These are phyloP conservation scores for Claviceps humidiphila DNA, from an alignment of 2,329 filamentous ascomycete species.

Conservation along the genomic window DNA sequence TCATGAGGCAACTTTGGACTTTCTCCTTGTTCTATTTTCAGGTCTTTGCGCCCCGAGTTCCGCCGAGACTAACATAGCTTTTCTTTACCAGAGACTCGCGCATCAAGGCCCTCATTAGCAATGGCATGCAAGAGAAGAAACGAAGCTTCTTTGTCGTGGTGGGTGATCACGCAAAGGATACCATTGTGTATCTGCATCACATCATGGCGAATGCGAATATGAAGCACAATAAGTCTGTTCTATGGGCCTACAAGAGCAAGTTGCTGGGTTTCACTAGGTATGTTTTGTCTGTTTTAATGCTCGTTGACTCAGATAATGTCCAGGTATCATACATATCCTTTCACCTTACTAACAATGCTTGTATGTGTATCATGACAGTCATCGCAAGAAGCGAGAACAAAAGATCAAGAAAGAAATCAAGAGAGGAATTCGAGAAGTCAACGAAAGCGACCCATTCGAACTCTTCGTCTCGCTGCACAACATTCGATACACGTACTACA, in stretches of 20 bases:
- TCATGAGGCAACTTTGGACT: no score
- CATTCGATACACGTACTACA: constrained; percentile 98
- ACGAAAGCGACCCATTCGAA: constrained; percentile 91
- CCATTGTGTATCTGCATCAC: constrained; percentile 85
- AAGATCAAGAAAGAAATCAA: constrained; percentile 99
- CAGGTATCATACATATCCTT: not conserved
- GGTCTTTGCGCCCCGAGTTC: not conserved
- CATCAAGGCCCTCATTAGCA: constrained; percentile 80
- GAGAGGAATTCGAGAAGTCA: constrained; percentile 80
- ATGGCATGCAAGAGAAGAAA: constrained; percentile 91
- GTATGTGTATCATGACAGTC: constrained; percentile 31
- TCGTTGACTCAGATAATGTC: not conserved
- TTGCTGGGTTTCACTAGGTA: constrained; percentile 78
- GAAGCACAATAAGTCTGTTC: constrained; percentile 79
- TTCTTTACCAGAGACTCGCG: constrained; percentile 56
- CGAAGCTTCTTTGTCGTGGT: constrained; percentile 96
- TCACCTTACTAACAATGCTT: not conserved
- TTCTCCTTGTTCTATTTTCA: not conserved
- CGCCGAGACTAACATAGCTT: not conserved
- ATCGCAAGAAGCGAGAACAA: constrained; percentile 93
- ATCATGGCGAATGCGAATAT: constrained; percentile 84
- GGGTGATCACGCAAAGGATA: constrained; percentile 83
- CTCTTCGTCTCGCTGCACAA: constrained; percentile 93
- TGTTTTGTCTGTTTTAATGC: not conserved
- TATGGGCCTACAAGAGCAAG: constrained; percentile 99